Evolutionary conservation across 345 rosid genomes (phyloP).

Genomic region (Pugionium dolabratum): DNA sequence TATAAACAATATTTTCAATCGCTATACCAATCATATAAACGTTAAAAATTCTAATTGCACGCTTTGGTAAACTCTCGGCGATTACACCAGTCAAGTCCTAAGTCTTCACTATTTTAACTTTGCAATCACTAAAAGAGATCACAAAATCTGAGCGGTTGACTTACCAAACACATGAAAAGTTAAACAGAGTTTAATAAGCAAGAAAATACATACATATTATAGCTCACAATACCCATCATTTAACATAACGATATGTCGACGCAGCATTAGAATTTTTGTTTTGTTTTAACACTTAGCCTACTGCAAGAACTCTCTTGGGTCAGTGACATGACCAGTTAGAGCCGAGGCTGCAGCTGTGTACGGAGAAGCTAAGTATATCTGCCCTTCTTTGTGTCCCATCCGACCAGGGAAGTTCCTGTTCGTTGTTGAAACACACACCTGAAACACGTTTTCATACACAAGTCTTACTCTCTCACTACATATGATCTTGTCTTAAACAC

Average conservation of each 20-base stretch:
- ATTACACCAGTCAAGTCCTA: too few relatives aligned
- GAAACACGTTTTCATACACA: not conserved
- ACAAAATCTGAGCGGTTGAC: too few relatives aligned
- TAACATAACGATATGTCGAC: not conserved
- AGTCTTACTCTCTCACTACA: too few relatives aligned
- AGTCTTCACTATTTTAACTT: too few relatives aligned
- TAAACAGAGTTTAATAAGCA: too few relatives aligned
- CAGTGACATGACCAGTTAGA: conserved; percentile 88
- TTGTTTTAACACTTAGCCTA: conserved; percentile 39
- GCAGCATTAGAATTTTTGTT: conserved; percentile 1
- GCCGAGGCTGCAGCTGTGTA: conserved; percentile 98
- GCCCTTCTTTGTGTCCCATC: conserved; percentile 99
- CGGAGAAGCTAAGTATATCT: conserved; percentile 92
- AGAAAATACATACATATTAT: not conserved
- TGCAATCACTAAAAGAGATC: too few relatives aligned
- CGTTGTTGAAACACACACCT: conserved; percentile 52
- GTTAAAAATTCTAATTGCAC: too few relatives aligned
- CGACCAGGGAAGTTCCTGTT: conserved; percentile 98
- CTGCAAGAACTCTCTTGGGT: conserved; percentile 94
- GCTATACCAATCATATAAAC: too few relatives aligned
- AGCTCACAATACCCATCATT: conserved; percentile 20
- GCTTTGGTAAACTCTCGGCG: too few relatives aligned
- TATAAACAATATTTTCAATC: too few relatives aligned
- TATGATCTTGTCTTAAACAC: too few relatives aligned
- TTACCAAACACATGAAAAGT: too few relatives aligned